Base-by-base conservation (phyloP, 202 grass and related monocot species). In the Setaria viridis region DNA sequence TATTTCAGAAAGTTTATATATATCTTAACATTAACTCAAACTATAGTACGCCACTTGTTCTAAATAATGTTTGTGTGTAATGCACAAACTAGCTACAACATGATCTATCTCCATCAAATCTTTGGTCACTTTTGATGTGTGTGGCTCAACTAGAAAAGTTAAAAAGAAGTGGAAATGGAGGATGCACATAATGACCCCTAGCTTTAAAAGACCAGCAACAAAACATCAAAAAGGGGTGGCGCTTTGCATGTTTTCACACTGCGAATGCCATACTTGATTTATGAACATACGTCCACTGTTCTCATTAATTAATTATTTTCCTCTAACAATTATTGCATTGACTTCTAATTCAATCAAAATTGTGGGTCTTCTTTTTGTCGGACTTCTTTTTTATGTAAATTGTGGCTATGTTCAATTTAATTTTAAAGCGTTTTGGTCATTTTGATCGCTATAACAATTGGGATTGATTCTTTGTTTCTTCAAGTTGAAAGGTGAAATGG, bases 71-170 rank as follows among this genome's bases (percentile, higher is more conserved):
- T 46, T 70, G 74, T 71, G 74, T 71, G 57, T 82, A 78, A 78
- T 72, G 55, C 55, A 71, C 72, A 86, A 89, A 78, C 82, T 33
- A 33, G 29, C 60, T 67, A 78, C 67, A 60, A 51, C 16, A 67
- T 74, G 83, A 17, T 82, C 34, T 58, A 20, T 87, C 51, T 79
- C 88, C 70, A 74, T 80, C 34, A 74, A 30, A 87, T 46, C 30
- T 87, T 82, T 9, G 11, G 79, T 43, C 74, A 68, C 12, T 80
- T 72, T 69, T 68, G 84, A 90, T 79, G 75, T 56, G 25, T 45
- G 80, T 60, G 74, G 16, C 80, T 75, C 84, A 90, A 68, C 88
- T 80, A 87, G 20, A 90, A 80, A 87, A 79, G 67, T 20, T 86
- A 45, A 62, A 82, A 79, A 82, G 5, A 73, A 68, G 49, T 67